Evolutionary conservation across 208 protist genomes (phyloP).

Genomic region (Wallacemonas sp.): DNA sequence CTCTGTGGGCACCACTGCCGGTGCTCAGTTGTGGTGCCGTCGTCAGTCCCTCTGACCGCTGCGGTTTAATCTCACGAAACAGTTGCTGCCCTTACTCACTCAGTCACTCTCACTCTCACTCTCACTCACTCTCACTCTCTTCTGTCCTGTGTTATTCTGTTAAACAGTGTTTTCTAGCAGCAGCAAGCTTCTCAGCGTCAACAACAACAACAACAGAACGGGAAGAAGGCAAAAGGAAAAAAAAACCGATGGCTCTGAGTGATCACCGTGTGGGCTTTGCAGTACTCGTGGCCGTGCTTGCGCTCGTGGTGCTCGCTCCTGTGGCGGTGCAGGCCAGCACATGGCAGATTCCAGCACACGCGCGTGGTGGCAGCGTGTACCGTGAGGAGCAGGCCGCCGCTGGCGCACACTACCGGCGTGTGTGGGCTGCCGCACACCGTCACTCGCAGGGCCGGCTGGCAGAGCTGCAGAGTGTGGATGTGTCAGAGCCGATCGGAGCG

Average conservation of each 20-base stretch:
- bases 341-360: conserved; percentile 19
- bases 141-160: too few relatives aligned
- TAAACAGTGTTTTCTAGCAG: too few relatives aligned
- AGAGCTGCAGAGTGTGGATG: not conserved
- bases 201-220: not conserved
- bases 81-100: too few relatives aligned
- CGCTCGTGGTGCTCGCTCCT: not conserved
- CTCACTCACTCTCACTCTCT: too few relatives aligned
- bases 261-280: not conserved
- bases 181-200: not conserved
- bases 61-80: too few relatives aligned
- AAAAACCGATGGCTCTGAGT: not conserved
- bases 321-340: not conserved
- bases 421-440: not conserved
- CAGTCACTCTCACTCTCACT: too few relatives aligned
- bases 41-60: too few relatives aligned
- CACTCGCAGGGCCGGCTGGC: not conserved
- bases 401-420: not conserved
- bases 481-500: not conserved
- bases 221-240: not conserved
- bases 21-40: too few relatives aligned
- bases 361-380: conserved; percentile 29
- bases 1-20: too few relatives aligned
- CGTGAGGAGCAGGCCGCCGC: conserved; percentile 8
- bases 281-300: not conserved